phyloP scores from a whole-genome alignment of 129 eudicot genomes.

The Saposhnikovia divaricata region DNA sequence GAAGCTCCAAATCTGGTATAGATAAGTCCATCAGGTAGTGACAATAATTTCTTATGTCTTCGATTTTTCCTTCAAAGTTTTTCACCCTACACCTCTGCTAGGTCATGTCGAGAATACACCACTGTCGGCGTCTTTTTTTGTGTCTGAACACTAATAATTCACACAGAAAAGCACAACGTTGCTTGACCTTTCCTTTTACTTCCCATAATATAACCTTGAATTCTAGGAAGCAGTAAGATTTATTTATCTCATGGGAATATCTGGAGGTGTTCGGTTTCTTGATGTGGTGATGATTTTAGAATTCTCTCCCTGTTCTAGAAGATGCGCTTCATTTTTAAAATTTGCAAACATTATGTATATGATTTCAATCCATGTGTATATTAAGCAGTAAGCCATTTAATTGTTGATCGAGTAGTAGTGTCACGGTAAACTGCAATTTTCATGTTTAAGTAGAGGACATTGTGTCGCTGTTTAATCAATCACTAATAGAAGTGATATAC shows the following conservation, averaged over 20 bases:
- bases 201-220: neutral
- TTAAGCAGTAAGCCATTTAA: neutral
- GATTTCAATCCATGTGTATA: neutral
- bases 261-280: neutral
- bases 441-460: neutral
- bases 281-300: neutral
- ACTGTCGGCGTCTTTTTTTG: neutral
- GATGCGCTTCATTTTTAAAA: neutral
- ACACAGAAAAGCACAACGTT: neutral
- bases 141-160: neutral
- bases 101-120: neutral
- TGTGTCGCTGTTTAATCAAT: neutral
- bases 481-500: neutral
- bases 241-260: neutral
- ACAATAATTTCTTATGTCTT: neutral
- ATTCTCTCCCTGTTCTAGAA: neutral
- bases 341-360: neutral
- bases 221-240: neutral
- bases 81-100: neutral
- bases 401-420: neutral
- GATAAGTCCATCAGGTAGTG: conserved; percentile 36
- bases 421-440: neutral
- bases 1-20: neutral
- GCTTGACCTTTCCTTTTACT: neutral
- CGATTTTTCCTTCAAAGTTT: too few species aligned